Evolutionary conservation across 768 basidiomycete species (phyloP), one percentile per base, ranked within the genome.

Genomic region (Collybia nuda): DNA sequence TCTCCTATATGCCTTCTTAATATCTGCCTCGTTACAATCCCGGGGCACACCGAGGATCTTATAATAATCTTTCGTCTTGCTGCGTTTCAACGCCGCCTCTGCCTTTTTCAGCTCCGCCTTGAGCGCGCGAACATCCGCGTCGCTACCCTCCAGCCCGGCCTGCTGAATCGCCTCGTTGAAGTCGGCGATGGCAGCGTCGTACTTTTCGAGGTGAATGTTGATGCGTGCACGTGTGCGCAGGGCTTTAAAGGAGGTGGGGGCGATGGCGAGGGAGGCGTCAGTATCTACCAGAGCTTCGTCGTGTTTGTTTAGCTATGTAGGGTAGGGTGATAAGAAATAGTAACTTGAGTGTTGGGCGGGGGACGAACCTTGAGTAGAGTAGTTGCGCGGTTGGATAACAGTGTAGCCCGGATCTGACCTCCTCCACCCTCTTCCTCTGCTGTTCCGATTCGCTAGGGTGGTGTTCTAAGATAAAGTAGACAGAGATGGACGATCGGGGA

Each of bases 1-100:
- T 58, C 85, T 79, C 52, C 93, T 79, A 67, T 98, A 98, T 26
- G 80, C 96, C 70, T 94, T 97, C 76, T 90, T 94, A 59, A 97
- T 87, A 22, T 94, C 92, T 3, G 58, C 44, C 22, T 90, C 88
- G 1, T 70, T 71, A 58, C 84, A 86, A 21, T 86, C 85, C 51
- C 81, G 70, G 18, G 74, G 19, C 3, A 90, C 66, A 17, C 80
- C 79, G 22, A 91, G 74, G 57, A 90, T 90, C 70, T 90, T 89
- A 66, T 90, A 90, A 62, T 91, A 91, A 61, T 94, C 92, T 69
- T 93, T 93, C 48, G 88, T 85, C 74, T 94, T 93, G 71, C 89
- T 91, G 56, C 87, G 73, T 77, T 93, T 93, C 55, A 93, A 71
- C 46, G 80, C 85, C 3, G 80, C 81, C 67, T 95, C 90, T 0